Conservation (phyloP, 2,329 filamentous ascomycete genomes). For the Fusarium ambrosium region DNA sequence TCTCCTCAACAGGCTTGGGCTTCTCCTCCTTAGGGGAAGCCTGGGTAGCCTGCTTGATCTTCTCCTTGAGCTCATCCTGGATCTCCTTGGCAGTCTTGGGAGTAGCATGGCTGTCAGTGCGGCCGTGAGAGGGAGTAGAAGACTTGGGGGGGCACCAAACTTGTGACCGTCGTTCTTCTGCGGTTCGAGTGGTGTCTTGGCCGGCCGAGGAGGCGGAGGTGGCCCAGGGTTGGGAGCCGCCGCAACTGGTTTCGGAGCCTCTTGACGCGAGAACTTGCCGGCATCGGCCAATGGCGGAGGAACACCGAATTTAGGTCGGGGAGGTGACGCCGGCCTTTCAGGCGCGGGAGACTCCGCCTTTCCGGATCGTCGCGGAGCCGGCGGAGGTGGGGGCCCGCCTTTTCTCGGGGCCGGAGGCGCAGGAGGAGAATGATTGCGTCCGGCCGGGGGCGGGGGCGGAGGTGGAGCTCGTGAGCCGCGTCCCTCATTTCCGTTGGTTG, state of each 20-base stretch:
- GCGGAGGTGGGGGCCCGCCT: slow-evolving; percentile 52
- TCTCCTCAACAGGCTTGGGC: slow-evolving; percentile 40
- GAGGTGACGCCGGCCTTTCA: slow-evolving; percentile 78
- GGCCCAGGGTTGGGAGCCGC: slow-evolving; percentile 50
- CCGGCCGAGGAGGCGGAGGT: slow-evolving; percentile 62
- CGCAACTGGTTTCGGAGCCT: slow-evolving; percentile 46
- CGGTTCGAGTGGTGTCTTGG: slow-evolving; percentile 76
- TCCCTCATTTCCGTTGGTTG: slow-evolving; percentile 50
- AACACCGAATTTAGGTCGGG: slow-evolving; percentile 80
- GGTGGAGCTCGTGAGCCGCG: slow-evolving; percentile 53
- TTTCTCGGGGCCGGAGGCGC: slow-evolving; percentile 47
- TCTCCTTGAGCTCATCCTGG: slow-evolving; percentile 84
- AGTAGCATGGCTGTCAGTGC: slow-evolving; percentile 76
- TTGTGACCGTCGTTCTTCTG: slow-evolving; percentile 65
- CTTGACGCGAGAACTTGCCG: slow-evolving; percentile 81
- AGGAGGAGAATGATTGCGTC: slow-evolving; percentile 42
- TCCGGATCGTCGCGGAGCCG: slow-evolving; percentile 70
- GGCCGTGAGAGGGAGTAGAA: slow-evolving; percentile 75
- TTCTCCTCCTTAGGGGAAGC: slow-evolving; percentile 51
- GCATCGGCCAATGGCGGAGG: slow-evolving; percentile 92
- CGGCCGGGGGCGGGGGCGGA: slow-evolving; percentile 52
- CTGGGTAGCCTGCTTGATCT: slow-evolving; percentile 75
- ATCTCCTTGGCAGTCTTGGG: slow-evolving; percentile 85
- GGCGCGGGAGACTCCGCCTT: slow-evolving; percentile 65
- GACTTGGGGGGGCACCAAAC: slow-evolving; percentile 83